Evolutionary conservation across 2,329 filamentous ascomycete species (phyloP), one percentile per base, ranked within the genome.

Genomic region (Harringtonia aguacate): DNA sequence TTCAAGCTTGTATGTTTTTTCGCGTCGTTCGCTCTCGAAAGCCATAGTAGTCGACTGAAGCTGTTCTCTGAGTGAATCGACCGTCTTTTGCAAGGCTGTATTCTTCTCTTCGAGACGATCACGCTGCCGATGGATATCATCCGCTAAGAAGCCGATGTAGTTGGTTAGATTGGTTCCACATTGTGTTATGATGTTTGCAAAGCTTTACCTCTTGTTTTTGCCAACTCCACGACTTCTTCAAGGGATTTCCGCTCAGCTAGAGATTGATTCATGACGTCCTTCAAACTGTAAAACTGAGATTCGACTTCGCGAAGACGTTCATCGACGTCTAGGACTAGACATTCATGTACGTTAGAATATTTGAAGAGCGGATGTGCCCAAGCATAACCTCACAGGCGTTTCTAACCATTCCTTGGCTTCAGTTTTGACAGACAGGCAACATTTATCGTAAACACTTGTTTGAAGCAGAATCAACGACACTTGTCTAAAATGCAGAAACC

Each of bases 261-360:
- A 20, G 84, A 80, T 28, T 73, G 73, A 46, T 79, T 78, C 57
- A 95, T 78, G 50, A 84, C 81, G 46, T 81, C 73, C 56, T 83
- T 82, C 49, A 97, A 70, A 47, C 74, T 69, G 39, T 75, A 72
- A 57, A 87, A 87, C 55, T 90, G 73, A 17, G 71, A 69, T 55
- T 94, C 86, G 64, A 95, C 81, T 47, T 79, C 75, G 50, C 81
- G 79, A 52, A 95, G 74, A 51, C 82, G 79, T 48, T 77, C 77
- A 54, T 88, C 81, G 52, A 88, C 79, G 59, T 95, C 87, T 74
- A 83, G 90, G 56, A 75, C 84, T 86, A 74, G 50, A 63, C 69
- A 76, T 29, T 59, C 62, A 54, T 67, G 72, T 52, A 75, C 65
- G 72, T 86, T 82, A 79, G 88, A 86, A 70, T 81, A 67, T 36